Conservation (phyloP, 768 basidiomycete species). For the Psilocybe cyanescens region DNA sequence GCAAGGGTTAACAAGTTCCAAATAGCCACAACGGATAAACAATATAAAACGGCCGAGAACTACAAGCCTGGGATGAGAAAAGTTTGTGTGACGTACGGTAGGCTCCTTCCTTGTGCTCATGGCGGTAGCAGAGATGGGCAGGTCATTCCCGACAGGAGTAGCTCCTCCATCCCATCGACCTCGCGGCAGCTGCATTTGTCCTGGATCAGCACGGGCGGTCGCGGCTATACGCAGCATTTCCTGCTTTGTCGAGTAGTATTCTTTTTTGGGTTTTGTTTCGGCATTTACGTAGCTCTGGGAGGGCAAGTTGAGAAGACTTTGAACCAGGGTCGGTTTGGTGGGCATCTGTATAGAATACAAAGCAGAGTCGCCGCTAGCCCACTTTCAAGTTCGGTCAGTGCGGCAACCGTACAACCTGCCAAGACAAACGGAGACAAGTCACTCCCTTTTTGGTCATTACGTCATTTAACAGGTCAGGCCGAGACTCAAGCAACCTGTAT, state of each 20-base stretch:
- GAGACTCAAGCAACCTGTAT: too few species aligned
- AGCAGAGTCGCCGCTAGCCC: background rate
- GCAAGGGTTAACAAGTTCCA: background rate
- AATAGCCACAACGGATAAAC: background rate
- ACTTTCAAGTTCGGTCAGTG: background rate
- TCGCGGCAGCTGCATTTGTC: background rate
- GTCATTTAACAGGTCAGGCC: background rate
- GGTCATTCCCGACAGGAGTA: background rate
- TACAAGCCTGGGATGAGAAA: background rate
- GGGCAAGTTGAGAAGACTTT: constrained; percentile 63
- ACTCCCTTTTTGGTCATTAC: background rate
- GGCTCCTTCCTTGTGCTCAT: background rate
- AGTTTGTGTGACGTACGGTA: background rate
- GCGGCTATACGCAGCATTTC: constrained; percentile 54
- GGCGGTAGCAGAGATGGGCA: background rate
- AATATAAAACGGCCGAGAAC: background rate
- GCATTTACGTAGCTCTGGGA: constrained; percentile 57
- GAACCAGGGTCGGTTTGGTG: constrained; percentile 41
- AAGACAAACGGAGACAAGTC: background rate
- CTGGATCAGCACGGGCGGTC: constrained; percentile 14
- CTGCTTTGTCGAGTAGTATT: constrained; percentile 55
- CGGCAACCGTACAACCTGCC: background rate
- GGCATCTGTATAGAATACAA: constrained; percentile 18
- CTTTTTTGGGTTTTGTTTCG: constrained; percentile 32
- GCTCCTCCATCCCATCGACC: background rate